These are phyloP conservation scores for Coniella vitis DNA, from an alignment of 2,329 filamentous ascomycete genomes.

Conservation along the genomic window DNA sequence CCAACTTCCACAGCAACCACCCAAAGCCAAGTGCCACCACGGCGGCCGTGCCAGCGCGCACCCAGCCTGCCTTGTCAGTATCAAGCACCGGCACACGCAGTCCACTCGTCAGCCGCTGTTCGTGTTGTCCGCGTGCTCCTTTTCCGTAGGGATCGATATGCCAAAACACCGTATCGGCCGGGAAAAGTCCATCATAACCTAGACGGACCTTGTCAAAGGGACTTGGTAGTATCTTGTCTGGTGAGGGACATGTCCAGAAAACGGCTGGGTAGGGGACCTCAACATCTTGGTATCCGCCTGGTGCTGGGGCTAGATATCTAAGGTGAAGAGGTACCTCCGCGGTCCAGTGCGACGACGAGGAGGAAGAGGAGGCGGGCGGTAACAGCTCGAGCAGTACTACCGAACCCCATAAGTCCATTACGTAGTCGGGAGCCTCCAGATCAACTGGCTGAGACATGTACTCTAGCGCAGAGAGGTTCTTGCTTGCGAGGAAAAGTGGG, in stretches of 20 bases:
- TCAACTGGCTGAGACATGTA: constrained; percentile 73
- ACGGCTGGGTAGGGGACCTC: constrained; percentile 74
- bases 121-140: constrained; percentile 6
- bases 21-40: constrained; percentile 57
- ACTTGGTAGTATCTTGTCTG: constrained; percentile 62
- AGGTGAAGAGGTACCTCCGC: constrained; percentile 75
- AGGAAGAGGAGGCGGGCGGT: constrained; percentile 33
- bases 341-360: constrained; percentile 42
- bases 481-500: constrained; percentile 68
- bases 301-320: constrained; percentile 65
- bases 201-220: constrained; percentile 81
- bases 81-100: constrained; percentile 62
- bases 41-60: constrained; percentile 48
- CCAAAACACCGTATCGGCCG: constrained; percentile 72
- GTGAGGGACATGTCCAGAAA: constrained; percentile 82
- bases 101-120: constrained; percentile 41
- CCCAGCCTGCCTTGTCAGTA: constrained; percentile 41
- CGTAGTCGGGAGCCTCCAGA: constrained; percentile 84
- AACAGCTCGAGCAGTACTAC: constrained; percentile 69
- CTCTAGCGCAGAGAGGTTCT: constrained; percentile 65
- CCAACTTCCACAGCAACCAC: constrained; percentile 62
- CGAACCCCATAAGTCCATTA: constrained; percentile 70
- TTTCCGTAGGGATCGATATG: constrained; percentile 54
- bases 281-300: constrained; percentile 45
- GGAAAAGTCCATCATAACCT: constrained; percentile 81